Evolutionary conservation across 2,329 filamentous ascomycete genomes (phyloP).

Genomic region (Phialophora verrucosa): DNA sequence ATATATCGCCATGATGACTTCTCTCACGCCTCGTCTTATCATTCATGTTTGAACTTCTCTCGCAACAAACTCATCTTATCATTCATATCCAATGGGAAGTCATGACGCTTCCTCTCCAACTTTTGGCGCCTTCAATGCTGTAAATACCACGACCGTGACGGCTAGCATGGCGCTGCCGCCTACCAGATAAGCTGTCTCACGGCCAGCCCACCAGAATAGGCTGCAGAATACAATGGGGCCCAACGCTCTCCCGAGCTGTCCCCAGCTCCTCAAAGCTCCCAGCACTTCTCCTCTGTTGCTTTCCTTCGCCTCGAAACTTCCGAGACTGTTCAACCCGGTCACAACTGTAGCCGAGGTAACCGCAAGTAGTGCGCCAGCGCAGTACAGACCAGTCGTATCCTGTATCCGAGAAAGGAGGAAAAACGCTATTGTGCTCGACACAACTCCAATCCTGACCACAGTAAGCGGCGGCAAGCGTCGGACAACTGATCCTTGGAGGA

Average conservation of each 20-base stretch:
- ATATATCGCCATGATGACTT: neutral
- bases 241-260: slow-evolving; percentile 84
- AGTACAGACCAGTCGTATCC: slow-evolving; percentile 74
- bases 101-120: slow-evolving; percentile 18
- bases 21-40: neutral
- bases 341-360: slow-evolving; percentile 94
- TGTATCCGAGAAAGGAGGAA: slow-evolving; percentile 74
- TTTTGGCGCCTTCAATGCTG: slow-evolving; percentile 30
- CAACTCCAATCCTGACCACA: slow-evolving; percentile 78
- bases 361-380: slow-evolving; percentile 81
- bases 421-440: slow-evolving; percentile 79
- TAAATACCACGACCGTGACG: slow-evolving; percentile 53
- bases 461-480: slow-evolving; percentile 80
- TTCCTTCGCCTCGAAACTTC: slow-evolving; percentile 83
- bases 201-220: slow-evolving; percentile 97
- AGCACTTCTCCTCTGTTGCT: slow-evolving; percentile 84
- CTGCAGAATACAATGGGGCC: slow-evolving; percentile 92
- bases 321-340: slow-evolving; percentile 87
- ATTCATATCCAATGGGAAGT: neutral
- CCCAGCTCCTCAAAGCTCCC: slow-evolving; percentile 78
- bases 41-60: neutral
- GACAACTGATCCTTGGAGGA: slow-evolving; percentile 93
- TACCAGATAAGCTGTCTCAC: slow-evolving; percentile 80
- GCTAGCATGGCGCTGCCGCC: slow-evolving; percentile 80
- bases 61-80: neutral